Conservation (phyloP, 352 stramenopile species). For the Globisporangium rhizosaccharum region DNA sequence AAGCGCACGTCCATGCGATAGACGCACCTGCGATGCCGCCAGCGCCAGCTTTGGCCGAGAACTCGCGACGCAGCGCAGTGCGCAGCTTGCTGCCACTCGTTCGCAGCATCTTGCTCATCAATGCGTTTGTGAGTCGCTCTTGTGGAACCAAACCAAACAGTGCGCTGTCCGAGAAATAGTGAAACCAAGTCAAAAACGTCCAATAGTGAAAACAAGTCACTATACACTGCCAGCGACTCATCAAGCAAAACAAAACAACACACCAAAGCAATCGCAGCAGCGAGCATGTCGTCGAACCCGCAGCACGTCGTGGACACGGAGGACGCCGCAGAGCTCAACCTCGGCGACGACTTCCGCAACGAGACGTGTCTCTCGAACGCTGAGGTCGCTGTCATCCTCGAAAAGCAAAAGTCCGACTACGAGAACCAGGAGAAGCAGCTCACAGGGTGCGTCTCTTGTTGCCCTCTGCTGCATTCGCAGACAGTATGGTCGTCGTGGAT, state of each 20-base stretch:
- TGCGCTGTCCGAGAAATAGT: neutral
- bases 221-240: neutral
- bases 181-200: neutral
- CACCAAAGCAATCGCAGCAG: neutral
- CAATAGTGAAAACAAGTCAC: neutral
- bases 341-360: constrained; percentile 86
- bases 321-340: constrained; percentile 85
- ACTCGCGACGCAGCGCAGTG: constrained; percentile 23
- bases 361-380: constrained; percentile 88
- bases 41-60: constrained; percentile 40
- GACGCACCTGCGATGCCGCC: constrained; percentile 34
- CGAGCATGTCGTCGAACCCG: constrained; percentile 67
- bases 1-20: constrained; percentile 11
- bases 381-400: constrained; percentile 86
- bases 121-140: neutral
- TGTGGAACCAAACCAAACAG: too few relatives aligned
- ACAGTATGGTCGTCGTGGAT: too few relatives aligned
- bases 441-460: constrained; percentile 39
- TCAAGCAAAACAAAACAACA: neutral
- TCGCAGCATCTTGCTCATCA: constrained; percentile 20
- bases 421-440: constrained; percentile 89
- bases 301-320: constrained; percentile 88
- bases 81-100: constrained; percentile 20
- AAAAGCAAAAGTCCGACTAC: constrained; percentile 90
- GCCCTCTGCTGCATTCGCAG: too few relatives aligned